Base-by-base conservation (phyloP, 345 rosid genomes). In the Eucalyptus coolabah region DNA sequence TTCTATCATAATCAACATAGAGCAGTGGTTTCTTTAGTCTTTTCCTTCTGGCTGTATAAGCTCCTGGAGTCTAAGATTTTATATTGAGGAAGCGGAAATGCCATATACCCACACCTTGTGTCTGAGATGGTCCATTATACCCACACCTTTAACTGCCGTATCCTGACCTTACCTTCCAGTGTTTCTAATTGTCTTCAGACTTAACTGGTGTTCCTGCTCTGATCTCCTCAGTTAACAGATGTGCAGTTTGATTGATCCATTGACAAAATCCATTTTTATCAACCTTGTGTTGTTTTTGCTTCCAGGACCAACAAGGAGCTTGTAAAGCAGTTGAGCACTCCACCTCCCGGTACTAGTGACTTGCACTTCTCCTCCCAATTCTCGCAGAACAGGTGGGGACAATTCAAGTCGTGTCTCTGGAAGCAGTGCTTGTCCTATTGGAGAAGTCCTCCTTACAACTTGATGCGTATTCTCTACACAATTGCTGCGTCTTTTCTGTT, bases 391-490 rank as follows among this genome's bases (percentile, higher is more conserved):
- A 92, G 93, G 54, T 94, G 96, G 97, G 98, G 89, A 86, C 99
- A 96, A 83, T 95, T 97, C 92, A 95, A 93, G 89, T 92, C 92
- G 54, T 96, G 97, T 91, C 83, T 97, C 15, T 96, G 99, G 99
- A 97, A 97, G 91, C 96, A 91, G 90, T 90, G 92, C 50, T 89
- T 95, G 59, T 94, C 99, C 53, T 95, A 97, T 59, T 97, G 99
- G 98, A 95, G 98, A 94, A 95, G 94, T 87, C 99, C 98, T 87
- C 80, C 97, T 18, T 96, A 95, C 91, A 97, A 97, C 89, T 90
- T 97, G 88, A 88, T 47, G 88, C 95, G 98, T 28, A 88, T 95
- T 30, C 40, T 89, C 65, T 91, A 89, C 81, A 91, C 90, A 5
- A 4, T 91, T 9, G 86, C 86, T 12, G 82, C 95, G 51, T 94